Percentiles rank a stretch among this genome's conserved stretches.
phyloP scores from a whole-genome alignment of 257 asterid genomes.

The Gentiana macrophylla region DNA sequence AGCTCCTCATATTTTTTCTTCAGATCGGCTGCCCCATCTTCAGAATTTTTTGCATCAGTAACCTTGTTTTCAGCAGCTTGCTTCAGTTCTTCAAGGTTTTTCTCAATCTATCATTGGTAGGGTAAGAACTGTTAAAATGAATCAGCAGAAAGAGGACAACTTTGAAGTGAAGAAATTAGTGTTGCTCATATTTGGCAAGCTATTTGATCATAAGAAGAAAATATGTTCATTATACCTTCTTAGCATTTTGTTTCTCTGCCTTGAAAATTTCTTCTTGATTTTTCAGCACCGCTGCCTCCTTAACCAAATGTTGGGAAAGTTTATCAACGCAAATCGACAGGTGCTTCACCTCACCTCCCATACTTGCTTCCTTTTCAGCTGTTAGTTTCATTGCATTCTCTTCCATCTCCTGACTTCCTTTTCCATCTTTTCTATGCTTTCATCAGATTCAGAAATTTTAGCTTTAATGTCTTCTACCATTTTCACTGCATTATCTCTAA shows the following conservation, averaged over 20 bases:
- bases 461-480: slow-evolving; percentile 49
- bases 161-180: slow-evolving; percentile 2
- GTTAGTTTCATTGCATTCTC: slow-evolving; percentile 43
- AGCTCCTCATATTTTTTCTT: slow-evolving; percentile 56
- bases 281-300: slow-evolving; percentile 58
- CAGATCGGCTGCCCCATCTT: slow-evolving; percentile 80
- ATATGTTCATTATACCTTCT: slow-evolving; percentile 38
- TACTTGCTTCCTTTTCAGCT: slow-evolving; percentile 68
- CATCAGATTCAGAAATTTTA: slow-evolving; percentile 53
- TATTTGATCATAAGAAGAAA: background rate
- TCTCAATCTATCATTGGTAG: slow-evolving; percentile 44
- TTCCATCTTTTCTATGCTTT: slow-evolving; percentile 37
- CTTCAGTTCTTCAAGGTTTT: slow-evolving; percentile 62
- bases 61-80: slow-evolving; percentile 69
- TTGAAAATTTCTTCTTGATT: slow-evolving; percentile 61
- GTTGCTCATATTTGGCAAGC: background rate
- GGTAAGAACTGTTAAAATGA: slow-evolving; percentile 9
- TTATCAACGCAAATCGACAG: slow-evolving; percentile 65
- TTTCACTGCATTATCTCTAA: slow-evolving; percentile 61
- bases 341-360: slow-evolving; percentile 83
- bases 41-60: slow-evolving; percentile 54
- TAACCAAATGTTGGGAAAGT: slow-evolving; percentile 71
- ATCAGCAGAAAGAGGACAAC: slow-evolving; percentile 7
- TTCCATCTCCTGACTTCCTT: slow-evolving; percentile 66
- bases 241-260: slow-evolving; percentile 57